A percentile compares a stretch with the other conserved stretches of the same genome.
Evolutionary conservation across 257 asterid genomes (phyloP).

Genomic region (Nyctanthes arbortristis): DNA sequence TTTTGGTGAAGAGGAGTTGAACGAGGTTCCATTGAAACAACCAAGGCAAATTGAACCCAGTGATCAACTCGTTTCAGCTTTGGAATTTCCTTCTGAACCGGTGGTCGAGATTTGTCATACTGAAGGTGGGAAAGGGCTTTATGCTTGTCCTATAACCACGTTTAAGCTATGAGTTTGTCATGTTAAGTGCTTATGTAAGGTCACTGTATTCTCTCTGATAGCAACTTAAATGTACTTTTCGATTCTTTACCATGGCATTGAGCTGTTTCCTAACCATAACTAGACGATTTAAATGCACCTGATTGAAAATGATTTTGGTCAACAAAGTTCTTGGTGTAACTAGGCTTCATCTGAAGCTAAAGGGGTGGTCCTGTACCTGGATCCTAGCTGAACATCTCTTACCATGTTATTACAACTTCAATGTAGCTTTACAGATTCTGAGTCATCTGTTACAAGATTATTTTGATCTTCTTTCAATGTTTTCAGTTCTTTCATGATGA

Average conservation of each 20-base stretch:
- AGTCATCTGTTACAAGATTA: not conserved
- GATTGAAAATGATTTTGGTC: not conserved
- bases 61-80: conserved; percentile 30
- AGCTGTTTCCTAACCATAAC: not conserved
- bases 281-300: not conserved
- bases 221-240: not conserved
- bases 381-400: not conserved
- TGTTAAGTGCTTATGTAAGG: not conserved
- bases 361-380: not conserved
- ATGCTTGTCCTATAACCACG: not conserved
- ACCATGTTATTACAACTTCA: not conserved
- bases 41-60: conserved; percentile 40
- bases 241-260: not conserved
- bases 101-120: conserved; percentile 14
- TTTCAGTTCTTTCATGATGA: not conserved
- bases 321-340: not conserved
- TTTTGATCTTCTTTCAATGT: not conserved
- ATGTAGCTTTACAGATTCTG: not conserved
- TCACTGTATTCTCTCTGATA: not conserved
- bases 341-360: not conserved
- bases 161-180: not conserved
- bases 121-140: conserved; percentile 28
- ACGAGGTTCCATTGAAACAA: conserved; percentile 40
- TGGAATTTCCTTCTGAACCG: conserved; percentile 37
- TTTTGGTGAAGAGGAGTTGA: conserved; percentile 30